Conservation (phyloP, 2,329 filamentous ascomycete genomes). For the Trichocomaceae sp. region DNA sequence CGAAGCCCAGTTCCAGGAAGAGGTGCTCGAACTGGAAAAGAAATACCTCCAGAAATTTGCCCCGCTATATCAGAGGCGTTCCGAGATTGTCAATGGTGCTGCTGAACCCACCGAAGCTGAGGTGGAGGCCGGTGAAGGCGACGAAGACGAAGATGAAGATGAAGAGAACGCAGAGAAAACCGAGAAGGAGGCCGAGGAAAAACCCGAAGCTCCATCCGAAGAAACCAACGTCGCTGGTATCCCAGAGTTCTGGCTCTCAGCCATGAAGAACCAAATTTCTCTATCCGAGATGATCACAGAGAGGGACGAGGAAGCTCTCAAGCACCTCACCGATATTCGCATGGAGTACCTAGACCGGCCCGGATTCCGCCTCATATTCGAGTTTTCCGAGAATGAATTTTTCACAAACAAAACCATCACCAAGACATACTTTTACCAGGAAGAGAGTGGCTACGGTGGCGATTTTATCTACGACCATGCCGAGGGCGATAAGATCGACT, state of each 20-base stretch:
- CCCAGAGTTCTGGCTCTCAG: constrained; percentile 98
- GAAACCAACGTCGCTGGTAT: constrained; percentile 63
- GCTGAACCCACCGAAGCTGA: constrained; percentile 82
- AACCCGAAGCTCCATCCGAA: constrained; percentile 42
- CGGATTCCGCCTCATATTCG: constrained; percentile 96
- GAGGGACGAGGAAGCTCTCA: constrained; percentile 88
- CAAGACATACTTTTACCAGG: constrained; percentile 99
- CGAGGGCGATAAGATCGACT: constrained; percentile 95
- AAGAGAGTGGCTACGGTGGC: constrained; percentile 95
- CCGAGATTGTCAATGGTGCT: constrained; percentile 82
- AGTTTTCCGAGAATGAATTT: constrained; percentile 90
- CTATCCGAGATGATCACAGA: constrained; percentile 98
- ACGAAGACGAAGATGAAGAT: constrained; percentile 65
- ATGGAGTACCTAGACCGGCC: constrained; percentile 99
- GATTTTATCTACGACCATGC: constrained; percentile 99
- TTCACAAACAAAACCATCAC: constrained; percentile 96
- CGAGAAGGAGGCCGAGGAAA: constrained; percentile 52
- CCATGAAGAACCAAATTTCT: constrained; percentile 99
- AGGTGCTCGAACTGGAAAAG: constrained; percentile 96
- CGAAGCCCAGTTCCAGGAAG: constrained; percentile 96
- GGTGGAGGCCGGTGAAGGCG: constrained; percentile 76
- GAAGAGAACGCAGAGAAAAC: constrained; percentile 62
- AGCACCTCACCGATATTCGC: constrained; percentile 82
- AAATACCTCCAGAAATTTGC: constrained; percentile 99
- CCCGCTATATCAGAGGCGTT: constrained; percentile 91